Conservation (phyloP, 2,329 filamentous ascomycete species). For the Drechslera avenae region DNA sequence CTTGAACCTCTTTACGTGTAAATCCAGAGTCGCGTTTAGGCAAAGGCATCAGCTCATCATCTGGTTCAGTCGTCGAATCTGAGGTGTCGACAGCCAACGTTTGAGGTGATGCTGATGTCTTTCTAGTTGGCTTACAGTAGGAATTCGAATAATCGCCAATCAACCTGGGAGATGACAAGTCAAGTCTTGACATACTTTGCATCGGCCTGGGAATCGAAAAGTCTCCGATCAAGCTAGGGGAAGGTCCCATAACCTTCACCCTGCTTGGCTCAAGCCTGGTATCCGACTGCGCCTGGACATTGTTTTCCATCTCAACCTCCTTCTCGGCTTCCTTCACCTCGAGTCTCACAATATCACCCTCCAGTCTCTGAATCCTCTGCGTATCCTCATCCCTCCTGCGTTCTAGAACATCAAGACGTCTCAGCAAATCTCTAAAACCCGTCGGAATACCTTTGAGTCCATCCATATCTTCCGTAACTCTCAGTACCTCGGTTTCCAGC, state of each 20-base stretch:
- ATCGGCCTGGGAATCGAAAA: too few species aligned
- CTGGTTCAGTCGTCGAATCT: conserved; percentile 11
- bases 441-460: conserved; percentile 5
- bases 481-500: conserved; percentile 16
- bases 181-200: too few species aligned
- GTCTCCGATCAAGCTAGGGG: too few species aligned
- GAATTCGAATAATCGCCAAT: too few species aligned
- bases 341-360: conserved; percentile 13
- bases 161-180: too few species aligned
- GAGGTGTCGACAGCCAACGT: not conserved
- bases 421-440: conserved; percentile 6
- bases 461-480: conserved; percentile 16
- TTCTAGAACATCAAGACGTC: conserved; percentile 23
- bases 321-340: not conserved
- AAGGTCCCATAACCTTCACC: too few species aligned
- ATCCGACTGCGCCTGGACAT: not conserved
- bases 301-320: not conserved
- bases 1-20: conserved; percentile 1
- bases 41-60: conserved; percentile 10
- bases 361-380: conserved; percentile 12
- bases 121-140: too few species aligned
- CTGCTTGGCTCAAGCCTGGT: not conserved
- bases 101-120: not conserved
- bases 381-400: conserved; percentile 11
- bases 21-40: not conserved